A percentile compares a stretch with the other conserved stretches of the same genome.
Conservation (phyloP, 1,139 yeast species). For the Geotrichum citri-aurantii region DNA sequence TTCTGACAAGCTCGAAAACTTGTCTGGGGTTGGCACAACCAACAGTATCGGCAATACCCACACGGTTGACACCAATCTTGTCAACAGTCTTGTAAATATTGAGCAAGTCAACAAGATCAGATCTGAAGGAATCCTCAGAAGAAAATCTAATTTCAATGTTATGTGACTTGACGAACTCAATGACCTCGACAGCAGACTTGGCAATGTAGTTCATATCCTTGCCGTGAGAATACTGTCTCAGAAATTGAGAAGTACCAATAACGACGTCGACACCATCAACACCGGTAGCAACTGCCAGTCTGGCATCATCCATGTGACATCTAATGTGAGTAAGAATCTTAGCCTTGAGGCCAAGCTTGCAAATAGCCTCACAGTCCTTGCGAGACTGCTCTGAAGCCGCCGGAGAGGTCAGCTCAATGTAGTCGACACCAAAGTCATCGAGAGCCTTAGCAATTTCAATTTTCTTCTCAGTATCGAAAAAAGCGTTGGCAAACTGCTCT, state of each 20-base stretch:
- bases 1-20: slow-evolving; percentile 92
- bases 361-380: slow-evolving; percentile 93
- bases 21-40: slow-evolving; percentile 99
- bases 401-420: slow-evolving; percentile 94
- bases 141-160: slow-evolving; percentile 96
- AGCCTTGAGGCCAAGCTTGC: slow-evolving; percentile 93
- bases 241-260: slow-evolving; percentile 93
- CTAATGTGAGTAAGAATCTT: slow-evolving; percentile 88
- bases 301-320: slow-evolving; percentile 98
- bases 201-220: slow-evolving; percentile 99
- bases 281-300: slow-evolving; percentile 95
- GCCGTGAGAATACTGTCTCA: slow-evolving; percentile 94
- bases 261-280: slow-evolving; percentile 99
- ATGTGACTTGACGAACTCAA: slow-evolving; percentile 94
- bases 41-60: slow-evolving; percentile 98
- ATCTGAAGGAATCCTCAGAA: slow-evolving; percentile 95
- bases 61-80: slow-evolving; percentile 96
- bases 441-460: slow-evolving; percentile 96
- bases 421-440: slow-evolving; percentile 97
- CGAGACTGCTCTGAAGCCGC: slow-evolving; percentile 95
- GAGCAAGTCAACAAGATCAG: slow-evolving; percentile 89
- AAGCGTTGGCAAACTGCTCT: slow-evolving; percentile 97
- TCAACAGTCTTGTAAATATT: slow-evolving; percentile 95
- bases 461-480: slow-evolving; percentile 90
- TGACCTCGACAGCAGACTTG: slow-evolving; percentile 91